Conservation (phyloP, 2,329 filamentous ascomycete species). For the Xylariomycetidae sp. region DNA sequence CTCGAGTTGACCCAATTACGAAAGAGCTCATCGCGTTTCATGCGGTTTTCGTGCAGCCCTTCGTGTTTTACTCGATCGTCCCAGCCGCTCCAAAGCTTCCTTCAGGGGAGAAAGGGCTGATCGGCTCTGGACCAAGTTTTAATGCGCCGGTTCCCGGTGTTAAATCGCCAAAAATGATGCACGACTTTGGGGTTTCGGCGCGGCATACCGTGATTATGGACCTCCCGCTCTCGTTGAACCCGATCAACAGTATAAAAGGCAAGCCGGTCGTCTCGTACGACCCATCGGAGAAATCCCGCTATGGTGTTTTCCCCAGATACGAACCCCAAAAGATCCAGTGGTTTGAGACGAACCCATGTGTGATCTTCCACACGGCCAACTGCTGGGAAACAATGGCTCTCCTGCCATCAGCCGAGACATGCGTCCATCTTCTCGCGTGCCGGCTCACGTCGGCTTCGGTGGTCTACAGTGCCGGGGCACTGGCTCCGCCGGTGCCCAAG, state of each 20-base stretch:
- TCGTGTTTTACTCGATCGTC: constrained; percentile 58
- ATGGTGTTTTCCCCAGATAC: constrained; percentile 63
- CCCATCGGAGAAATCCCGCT: constrained; percentile 51
- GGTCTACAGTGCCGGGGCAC: constrained; percentile 61
- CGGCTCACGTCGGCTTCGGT: constrained; percentile 62
- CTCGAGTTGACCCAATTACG: constrained; percentile 59
- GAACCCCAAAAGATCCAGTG: constrained; percentile 54
- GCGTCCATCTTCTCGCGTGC: constrained; percentile 62
- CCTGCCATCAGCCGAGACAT: constrained; percentile 24
- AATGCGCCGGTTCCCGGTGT: constrained; percentile 57
- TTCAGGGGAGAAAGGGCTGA: constrained; percentile 15
- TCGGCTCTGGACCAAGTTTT: constrained; percentile 32
- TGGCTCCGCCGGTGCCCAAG: constrained; percentile 47
- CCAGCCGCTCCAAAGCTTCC: constrained; percentile 18
- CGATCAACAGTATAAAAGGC: constrained; percentile 53
- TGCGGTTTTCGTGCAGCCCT: constrained; percentile 60
- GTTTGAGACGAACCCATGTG: constrained; percentile 64
- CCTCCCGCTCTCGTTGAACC: constrained; percentile 61
- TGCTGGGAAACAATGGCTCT: constrained; percentile 54
- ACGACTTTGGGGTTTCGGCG: constrained; percentile 66
- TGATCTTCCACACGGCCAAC: constrained; percentile 70
- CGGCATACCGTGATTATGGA: constrained; percentile 64
- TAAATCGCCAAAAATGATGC: constrained; percentile 66
- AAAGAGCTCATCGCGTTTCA: constrained; percentile 66
- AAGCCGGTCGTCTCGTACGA: constrained; percentile 58